phyloP scores from a whole-genome alignment of 2,329 filamentous ascomycete species.

The Alternaria arbusti region DNA sequence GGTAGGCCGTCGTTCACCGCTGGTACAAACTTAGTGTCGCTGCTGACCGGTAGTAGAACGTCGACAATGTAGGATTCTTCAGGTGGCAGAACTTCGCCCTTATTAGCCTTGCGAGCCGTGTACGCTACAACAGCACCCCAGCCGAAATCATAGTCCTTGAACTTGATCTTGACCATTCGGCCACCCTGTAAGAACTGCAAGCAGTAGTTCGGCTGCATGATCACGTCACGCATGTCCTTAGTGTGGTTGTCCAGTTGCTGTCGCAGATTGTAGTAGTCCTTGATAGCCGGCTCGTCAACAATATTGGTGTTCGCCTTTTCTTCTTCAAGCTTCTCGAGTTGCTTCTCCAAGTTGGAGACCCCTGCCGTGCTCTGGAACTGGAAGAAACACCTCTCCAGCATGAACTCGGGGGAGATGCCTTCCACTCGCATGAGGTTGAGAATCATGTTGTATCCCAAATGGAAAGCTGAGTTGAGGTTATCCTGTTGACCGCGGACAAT shows the following conservation, averaged over 20 bases:
- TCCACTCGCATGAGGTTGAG: conserved; percentile 96
- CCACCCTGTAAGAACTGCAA: conserved; percentile 84
- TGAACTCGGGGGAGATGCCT: conserved; percentile 97
- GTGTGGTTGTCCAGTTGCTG: conserved; percentile 83
- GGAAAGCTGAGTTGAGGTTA: conserved; percentile 95
- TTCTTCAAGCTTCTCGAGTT: conserved; percentile 78
- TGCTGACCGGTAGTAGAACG: conserved; percentile 72
- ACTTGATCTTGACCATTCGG: conserved; percentile 85
- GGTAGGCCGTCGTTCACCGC: conserved; percentile 71
- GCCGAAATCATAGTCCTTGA: conserved; percentile 81
- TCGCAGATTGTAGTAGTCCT: conserved; percentile 91
- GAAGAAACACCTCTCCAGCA: conserved; percentile 98
- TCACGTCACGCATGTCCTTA: conserved; percentile 88
- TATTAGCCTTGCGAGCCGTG: conserved; percentile 68
- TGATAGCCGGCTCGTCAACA: conserved; percentile 83
- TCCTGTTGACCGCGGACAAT: conserved; percentile 98
- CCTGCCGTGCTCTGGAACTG: conserved; percentile 97
- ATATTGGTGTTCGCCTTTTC: conserved; percentile 77
- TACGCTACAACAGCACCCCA: conserved; percentile 91
- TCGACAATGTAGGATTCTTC: conserved; percentile 85
- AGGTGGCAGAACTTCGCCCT: conserved; percentile 70
- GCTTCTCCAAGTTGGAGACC: conserved; percentile 80
- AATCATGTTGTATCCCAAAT: conserved; percentile 99
- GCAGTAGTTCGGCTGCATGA: conserved; percentile 89
- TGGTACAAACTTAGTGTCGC: conserved; percentile 59